Conservation (phyloP, 768 basidiomycete genomes). For the Mycena filopes region DNA sequence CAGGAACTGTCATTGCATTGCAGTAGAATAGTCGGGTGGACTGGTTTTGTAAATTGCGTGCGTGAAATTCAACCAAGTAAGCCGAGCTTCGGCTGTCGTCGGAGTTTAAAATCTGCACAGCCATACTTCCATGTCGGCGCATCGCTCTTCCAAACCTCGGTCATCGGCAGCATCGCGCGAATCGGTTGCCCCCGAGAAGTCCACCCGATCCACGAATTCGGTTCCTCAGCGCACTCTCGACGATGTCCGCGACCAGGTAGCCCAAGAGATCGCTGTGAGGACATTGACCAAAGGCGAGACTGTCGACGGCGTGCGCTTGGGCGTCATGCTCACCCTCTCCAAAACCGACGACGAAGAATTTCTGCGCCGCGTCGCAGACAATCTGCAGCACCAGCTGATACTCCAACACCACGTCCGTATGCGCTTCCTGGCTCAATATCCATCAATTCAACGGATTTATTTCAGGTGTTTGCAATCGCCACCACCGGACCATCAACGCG, state of each 20-base stretch:
- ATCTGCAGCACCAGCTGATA: constrained; percentile 54
- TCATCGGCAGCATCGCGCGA: constrained; percentile 11
- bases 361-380: constrained; percentile 64
- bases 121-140: background rate
- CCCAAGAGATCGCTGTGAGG: constrained; percentile 59
- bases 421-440: background rate
- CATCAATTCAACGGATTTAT: background rate
- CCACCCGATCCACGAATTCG: constrained; percentile 9
- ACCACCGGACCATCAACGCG: constrained; percentile 52
- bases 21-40: too few relatives aligned
- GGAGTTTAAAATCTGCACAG: background rate
- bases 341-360: constrained; percentile 67
- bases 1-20: too few relatives aligned
- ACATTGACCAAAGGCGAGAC: constrained; percentile 53
- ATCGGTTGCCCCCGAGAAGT: constrained; percentile 13
- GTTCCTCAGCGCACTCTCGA: constrained; percentile 54
- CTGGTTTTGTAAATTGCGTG: too few relatives aligned
- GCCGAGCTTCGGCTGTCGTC: too few relatives aligned
- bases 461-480: constrained; percentile 60
- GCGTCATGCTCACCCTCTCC: constrained; percentile 70
- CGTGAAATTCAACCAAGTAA: too few relatives aligned
- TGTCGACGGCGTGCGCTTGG: constrained; percentile 62
- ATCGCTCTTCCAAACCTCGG: background rate
- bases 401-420: constrained; percentile 49
- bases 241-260: constrained; percentile 62